Evolutionary conservation across 2,329 filamentous ascomycete species (phyloP).

Genomic region (Penicillium digitatum): DNA sequence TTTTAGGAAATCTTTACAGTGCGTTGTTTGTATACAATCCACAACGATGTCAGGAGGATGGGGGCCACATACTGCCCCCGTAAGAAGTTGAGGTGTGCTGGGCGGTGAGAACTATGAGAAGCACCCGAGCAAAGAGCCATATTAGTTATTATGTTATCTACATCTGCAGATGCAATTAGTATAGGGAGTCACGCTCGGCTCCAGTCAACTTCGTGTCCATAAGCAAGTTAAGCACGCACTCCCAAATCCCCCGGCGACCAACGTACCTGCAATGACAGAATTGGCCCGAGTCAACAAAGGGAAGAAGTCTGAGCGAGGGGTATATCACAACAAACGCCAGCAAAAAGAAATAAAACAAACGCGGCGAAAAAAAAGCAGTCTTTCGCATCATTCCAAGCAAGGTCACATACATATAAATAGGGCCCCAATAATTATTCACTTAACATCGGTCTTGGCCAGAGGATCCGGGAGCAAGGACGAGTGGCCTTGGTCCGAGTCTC

Average conservation of each 20-base stretch:
- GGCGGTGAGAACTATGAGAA: not conserved
- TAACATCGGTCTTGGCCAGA: slow-evolving; percentile 23
- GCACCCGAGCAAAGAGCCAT: not conserved
- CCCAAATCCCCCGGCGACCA: slow-evolving; percentile 19
- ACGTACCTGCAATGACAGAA: slow-evolving; percentile 21
- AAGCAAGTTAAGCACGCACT: slow-evolving; percentile 19
- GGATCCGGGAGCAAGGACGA: slow-evolving; percentile 28
- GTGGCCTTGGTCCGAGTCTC: slow-evolving; percentile 16
- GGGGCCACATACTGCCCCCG: not conserved
- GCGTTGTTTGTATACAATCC: not conserved
- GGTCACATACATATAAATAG: not conserved
- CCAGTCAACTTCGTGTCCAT: slow-evolving; percentile 7
- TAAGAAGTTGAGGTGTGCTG: not conserved
- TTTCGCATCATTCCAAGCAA: not conserved
- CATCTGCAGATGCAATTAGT: not conserved
- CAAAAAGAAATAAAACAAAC: slow-evolving; percentile 10
- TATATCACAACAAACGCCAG: slow-evolving; percentile 42
- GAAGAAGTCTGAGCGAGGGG: slow-evolving; percentile 33
- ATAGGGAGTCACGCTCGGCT: not conserved
- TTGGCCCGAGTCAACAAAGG: slow-evolving; percentile 20
- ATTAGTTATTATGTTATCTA: slow-evolving; percentile 1
- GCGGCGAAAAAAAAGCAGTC: not conserved
- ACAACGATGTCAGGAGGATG: not conserved
- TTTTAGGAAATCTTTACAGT: not conserved
- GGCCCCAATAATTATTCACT: slow-evolving; percentile 10